phyloP scores from a whole-genome alignment of 345 rosid species.

The Turritis glabra region DNA sequence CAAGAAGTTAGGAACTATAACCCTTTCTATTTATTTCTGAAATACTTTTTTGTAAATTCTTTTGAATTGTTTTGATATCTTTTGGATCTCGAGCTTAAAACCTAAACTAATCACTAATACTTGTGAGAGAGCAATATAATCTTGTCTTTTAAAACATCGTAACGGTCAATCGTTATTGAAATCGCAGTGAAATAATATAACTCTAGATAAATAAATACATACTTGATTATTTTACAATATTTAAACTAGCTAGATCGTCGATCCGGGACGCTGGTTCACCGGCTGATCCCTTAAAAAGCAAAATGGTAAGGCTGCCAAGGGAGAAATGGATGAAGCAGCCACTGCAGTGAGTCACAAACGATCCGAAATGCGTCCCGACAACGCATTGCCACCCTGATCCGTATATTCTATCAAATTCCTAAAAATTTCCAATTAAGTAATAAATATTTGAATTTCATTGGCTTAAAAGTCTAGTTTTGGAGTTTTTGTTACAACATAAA shows the following conservation, averaged over 20 bases:
- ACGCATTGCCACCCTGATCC: slow-evolving; percentile 67
- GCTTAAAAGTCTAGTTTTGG: too few species aligned
- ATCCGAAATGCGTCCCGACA: slow-evolving; percentile 62
- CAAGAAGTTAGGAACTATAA: too few species aligned
- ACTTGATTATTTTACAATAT: background rate
- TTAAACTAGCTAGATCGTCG: background rate
- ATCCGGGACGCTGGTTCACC: slow-evolving; percentile 3
- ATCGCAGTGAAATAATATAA: background rate
- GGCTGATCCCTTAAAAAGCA: slow-evolving; percentile 68
- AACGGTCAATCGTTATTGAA: background rate
- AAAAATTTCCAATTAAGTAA: background rate
- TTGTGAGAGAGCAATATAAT: too few species aligned
- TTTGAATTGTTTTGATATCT: too few species aligned
- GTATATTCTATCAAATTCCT: slow-evolving; percentile 55
- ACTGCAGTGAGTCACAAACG: slow-evolving; percentile 57
- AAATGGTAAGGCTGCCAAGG: slow-evolving; percentile 52
- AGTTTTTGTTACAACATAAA: background rate
- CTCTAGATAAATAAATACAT: background rate
- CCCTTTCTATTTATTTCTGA: too few species aligned
- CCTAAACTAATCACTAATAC: too few species aligned
- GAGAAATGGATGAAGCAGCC: slow-evolving; percentile 64
- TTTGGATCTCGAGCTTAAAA: too few species aligned
- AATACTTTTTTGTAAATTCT: too few species aligned
- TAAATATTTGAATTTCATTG: background rate
- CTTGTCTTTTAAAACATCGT: background rate